Evolutionary conservation across 345 rosid genomes (phyloP), one percentile per base, ranked within the genome.

Genomic region (Rhodomyrtus tomentosa): DNA sequence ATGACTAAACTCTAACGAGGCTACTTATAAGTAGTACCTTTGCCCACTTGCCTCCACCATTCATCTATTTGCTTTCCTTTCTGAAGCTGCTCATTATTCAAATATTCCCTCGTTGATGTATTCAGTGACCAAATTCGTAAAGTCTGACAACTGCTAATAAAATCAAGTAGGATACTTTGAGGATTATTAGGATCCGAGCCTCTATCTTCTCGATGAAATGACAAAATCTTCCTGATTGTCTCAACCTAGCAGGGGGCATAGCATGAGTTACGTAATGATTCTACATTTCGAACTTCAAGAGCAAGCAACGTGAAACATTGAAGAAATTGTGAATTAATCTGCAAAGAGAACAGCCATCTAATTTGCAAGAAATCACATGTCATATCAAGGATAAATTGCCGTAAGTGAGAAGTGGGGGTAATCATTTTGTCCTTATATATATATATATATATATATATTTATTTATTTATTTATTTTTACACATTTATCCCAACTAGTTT

Each of bases 31-130:
- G 83, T 84, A 84, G 85, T 91, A 97, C 99, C 99, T 93, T 97
- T 95, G 92, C 90, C 91, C 80, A 88, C 95, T 88, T 91, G 96
- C 89, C 92, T 93, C 99, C 99, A 95, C 99, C 99, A 97, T 90
- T 97, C 99, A 91, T 97, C 98, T 82, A 95, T 97, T 89, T 95
- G 99, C 88, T 93, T 97, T 88, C 99, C 99, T 88, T 95, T 97
- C 89, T 92, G 93, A 88, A 97, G 92, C 84, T 97, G 98, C 84
- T 97, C 99, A 85, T 88, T 94, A 87, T 95, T 97, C 87, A 95
- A 91, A 87, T 90, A 95, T 88, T 92, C 96, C 89, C 99, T 91
- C 42, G 95, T 95, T 85, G 98, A 88, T 82, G 93, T 87, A 89
- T 94, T 95, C 94, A 97, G 88, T 53, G 99, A 93, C 99, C 99